These are phyloP conservation scores for Orbilia javanica DNA, from an alignment of 2,329 filamentous ascomycete species.

Conservation along the genomic window DNA sequence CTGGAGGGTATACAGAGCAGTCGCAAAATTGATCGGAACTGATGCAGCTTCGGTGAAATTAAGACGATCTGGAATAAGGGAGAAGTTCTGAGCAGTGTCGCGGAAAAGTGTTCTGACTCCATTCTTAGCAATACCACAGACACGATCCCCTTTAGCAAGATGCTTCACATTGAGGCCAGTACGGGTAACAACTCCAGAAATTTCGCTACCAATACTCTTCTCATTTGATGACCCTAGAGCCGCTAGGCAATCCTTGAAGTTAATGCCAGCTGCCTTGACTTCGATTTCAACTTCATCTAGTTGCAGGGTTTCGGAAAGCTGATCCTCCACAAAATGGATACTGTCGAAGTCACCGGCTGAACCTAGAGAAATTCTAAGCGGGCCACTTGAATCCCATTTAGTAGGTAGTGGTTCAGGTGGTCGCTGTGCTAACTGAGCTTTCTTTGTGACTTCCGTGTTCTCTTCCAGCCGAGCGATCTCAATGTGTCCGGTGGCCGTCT, in stretches of 20 bases:
- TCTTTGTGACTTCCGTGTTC: slow-evolving; percentile 15
- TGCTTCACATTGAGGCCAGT: slow-evolving; percentile 52
- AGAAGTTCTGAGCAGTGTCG: slow-evolving; percentile 8
- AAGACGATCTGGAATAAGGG: slow-evolving; percentile 1
- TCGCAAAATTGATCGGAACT: slow-evolving; percentile 38
- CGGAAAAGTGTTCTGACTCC: slow-evolving; percentile 38
- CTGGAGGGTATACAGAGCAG: slow-evolving; percentile 60
- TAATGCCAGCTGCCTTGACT: slow-evolving; percentile 65
- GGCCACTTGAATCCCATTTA: not conserved
- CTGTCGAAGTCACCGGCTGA: slow-evolving; percentile 22
- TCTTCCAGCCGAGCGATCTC: slow-evolving; percentile 12
- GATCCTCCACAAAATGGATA: slow-evolving; percentile 52
- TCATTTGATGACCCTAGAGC: slow-evolving; percentile 34
- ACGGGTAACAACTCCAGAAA: slow-evolving; percentile 59
- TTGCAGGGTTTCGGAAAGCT: not conserved
- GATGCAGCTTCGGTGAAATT: slow-evolving; percentile 19
- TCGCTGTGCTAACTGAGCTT: slow-evolving; percentile 16
- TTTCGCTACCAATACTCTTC: slow-evolving; percentile 58
- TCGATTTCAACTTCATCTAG: slow-evolving; percentile 65
- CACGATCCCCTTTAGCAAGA: slow-evolving; percentile 6
- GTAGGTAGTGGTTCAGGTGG: not conserved
- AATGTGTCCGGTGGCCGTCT: slow-evolving; percentile 16
- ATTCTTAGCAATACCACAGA: slow-evolving; percentile 32
- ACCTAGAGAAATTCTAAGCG: slow-evolving; percentile 16
- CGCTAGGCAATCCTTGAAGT: slow-evolving; percentile 58